Percentiles rank a stretch among this genome's conserved stretches.
phyloP scores from a whole-genome alignment of 1,284 basidiomycete genomes.

The Grifola frondosa region DNA sequence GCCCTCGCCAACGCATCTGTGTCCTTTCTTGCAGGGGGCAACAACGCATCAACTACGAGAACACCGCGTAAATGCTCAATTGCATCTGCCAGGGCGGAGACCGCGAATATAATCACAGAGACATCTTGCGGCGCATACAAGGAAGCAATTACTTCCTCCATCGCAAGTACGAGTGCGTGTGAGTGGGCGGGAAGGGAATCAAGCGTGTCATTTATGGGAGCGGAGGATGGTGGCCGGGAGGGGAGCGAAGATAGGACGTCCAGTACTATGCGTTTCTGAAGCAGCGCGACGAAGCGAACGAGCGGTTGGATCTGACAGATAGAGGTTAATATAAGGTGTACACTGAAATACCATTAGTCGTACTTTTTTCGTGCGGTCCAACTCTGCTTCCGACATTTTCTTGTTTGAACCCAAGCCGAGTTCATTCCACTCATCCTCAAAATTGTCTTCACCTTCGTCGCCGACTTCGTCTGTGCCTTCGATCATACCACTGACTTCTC shows the following conservation, averaged over 20 bases:
- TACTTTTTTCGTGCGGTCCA: slow-evolving; percentile 29
- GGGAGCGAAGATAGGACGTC: slow-evolving; percentile 41
- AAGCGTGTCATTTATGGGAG: slow-evolving; percentile 31
- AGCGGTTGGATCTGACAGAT: slow-evolving; percentile 50
- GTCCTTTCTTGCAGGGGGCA: slow-evolving; percentile 1
- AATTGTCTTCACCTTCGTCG: slow-evolving; percentile 28
- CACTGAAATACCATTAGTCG: slow-evolving; percentile 4
- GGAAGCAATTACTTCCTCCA: slow-evolving; percentile 64
- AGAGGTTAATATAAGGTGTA: neutral
- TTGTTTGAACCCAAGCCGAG: slow-evolving; percentile 47
- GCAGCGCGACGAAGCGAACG: slow-evolving; percentile 55
- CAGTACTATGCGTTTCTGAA: slow-evolving; percentile 60
- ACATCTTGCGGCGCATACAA: slow-evolving; percentile 62
- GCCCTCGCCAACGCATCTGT: slow-evolving; percentile 31
- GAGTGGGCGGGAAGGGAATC: slow-evolving; percentile 55
- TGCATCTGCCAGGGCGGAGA: slow-evolving; percentile 38
- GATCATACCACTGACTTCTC: slow-evolving; percentile 58
- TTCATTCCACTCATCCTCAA: slow-evolving; percentile 61
- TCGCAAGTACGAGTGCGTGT: slow-evolving; percentile 44
- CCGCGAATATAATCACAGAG: slow-evolving; percentile 38
- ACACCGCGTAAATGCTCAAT: slow-evolving; percentile 37
- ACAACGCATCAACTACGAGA: slow-evolving; percentile 26
- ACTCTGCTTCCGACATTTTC: slow-evolving; percentile 29
- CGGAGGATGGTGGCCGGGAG: slow-evolving; percentile 20
- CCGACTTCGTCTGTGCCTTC: slow-evolving; percentile 36